Percentiles rank a stretch among this genome's conserved stretches.
Conservation (phyloP, 1,284 basidiomycete genomes). For the Leccinum griseonigrum region DNA sequence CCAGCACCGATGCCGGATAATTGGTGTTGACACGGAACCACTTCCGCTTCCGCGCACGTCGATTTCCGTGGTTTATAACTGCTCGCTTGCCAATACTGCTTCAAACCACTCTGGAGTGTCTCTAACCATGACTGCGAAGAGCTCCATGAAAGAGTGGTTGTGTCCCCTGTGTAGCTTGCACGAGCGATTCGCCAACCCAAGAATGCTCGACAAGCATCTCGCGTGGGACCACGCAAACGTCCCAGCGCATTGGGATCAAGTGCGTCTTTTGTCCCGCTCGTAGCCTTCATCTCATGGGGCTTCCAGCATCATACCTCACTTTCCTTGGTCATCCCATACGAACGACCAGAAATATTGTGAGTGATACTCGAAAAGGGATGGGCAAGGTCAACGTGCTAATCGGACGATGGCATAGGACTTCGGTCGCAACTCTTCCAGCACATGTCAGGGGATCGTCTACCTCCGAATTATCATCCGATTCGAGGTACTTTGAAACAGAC, state of each 20-base stretch:
- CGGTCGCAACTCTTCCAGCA: constrained; percentile 2
- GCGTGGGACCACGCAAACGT: constrained; percentile 52
- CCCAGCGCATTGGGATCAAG: constrained; percentile 40
- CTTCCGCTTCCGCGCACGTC: constrained; percentile 14
- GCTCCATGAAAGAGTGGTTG: constrained; percentile 39
- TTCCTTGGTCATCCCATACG: constrained; percentile 17
- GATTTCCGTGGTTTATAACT: constrained; percentile 33
- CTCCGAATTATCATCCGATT: constrained; percentile 1
- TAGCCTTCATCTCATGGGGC: constrained; percentile 1
- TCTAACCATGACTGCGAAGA: constrained; percentile 8
- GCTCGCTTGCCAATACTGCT: background rate
- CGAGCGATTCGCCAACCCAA: constrained; percentile 44
- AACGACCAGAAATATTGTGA: constrained; percentile 14
- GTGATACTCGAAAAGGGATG: constrained; percentile 2
- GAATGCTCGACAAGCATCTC: constrained; percentile 54
- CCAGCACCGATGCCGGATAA: constrained; percentile 29
- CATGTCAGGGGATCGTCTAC: constrained; percentile 8
- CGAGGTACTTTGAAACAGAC: background rate
- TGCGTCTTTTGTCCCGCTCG: constrained; percentile 11
- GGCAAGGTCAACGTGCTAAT: background rate
- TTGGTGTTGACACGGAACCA: constrained; percentile 18
- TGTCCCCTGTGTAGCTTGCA: constrained; percentile 65
- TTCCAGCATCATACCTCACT: constrained; percentile 19
- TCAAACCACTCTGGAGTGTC: constrained; percentile 1
- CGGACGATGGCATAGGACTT: constrained; percentile 2